A percentile compares a stretch with the other conserved stretches of the same genome.
Evolutionary conservation across 108 stramenopile genomes (phyloP).

Genomic region (Cyclotella kingstonii): DNA sequence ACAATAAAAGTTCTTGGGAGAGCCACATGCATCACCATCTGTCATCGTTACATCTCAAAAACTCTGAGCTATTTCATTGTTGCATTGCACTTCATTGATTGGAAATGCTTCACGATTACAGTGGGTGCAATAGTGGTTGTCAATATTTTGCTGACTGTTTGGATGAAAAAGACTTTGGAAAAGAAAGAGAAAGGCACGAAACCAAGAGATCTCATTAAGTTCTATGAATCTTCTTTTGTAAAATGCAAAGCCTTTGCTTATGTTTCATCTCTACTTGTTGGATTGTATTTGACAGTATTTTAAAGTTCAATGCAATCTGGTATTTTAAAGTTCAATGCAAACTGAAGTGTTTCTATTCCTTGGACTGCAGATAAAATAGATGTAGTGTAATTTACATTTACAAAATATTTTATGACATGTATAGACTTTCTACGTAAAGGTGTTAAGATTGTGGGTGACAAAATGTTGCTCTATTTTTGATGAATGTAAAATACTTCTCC

Average conservation of each 20-base stretch:
- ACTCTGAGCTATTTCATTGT: constrained; percentile 12
- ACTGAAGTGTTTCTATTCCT: too few relatives aligned
- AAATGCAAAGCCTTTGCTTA: neutral
- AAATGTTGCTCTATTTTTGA: too few relatives aligned
- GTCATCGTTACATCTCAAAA: constrained; percentile 11
- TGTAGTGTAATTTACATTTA: too few relatives aligned
- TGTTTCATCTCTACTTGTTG: neutral
- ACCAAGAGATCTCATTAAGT: neutral
- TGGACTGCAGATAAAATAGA: too few relatives aligned
- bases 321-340: too few relatives aligned
- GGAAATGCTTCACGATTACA: neutral
- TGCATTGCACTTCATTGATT: constrained; percentile 7
- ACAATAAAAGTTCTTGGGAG: neutral
- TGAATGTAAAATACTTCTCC: too few relatives aligned
- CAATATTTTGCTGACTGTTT: constrained; percentile 9
- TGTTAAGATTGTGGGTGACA: too few relatives aligned
- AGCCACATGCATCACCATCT: constrained; percentile 3
- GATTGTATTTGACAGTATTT: constrained; percentile 2
- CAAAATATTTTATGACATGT: too few relatives aligned
- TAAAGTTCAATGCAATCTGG: too few relatives aligned
- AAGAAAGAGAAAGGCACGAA: neutral
- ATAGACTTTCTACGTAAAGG: too few relatives aligned
- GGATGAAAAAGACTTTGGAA: neutral
- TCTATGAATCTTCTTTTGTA: neutral
- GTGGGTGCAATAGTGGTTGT: neutral